Evolutionary conservation across 108 stramenopile species (phyloP).

Genomic region (Nitzschia sp.): DNA sequence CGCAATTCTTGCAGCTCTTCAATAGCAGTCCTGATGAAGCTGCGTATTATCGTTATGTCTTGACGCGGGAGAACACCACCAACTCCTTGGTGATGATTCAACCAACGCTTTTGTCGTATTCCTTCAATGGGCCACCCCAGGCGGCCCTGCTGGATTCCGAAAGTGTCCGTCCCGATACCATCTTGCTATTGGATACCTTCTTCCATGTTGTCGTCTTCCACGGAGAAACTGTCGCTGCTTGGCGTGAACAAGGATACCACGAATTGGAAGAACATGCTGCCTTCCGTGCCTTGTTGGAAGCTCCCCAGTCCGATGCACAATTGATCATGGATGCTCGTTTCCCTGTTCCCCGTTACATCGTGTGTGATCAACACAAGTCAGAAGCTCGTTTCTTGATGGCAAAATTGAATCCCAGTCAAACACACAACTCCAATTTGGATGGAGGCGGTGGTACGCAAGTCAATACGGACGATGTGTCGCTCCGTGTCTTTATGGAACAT

Average conservation of each 20-base stretch:
- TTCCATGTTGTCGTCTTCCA: slow-evolving; percentile 99
- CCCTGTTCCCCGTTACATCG: slow-evolving; percentile 97
- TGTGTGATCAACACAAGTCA: slow-evolving; percentile 98
- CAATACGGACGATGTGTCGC: slow-evolving; percentile 97
- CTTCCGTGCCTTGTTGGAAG: slow-evolving; percentile 89
- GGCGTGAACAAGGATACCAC: slow-evolving; percentile 97
- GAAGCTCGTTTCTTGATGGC: slow-evolving; percentile 99
- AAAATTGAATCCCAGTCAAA: slow-evolving; percentile 95
- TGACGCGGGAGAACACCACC: slow-evolving; percentile 88
- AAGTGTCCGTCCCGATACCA: slow-evolving; percentile 93
- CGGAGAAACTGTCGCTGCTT: slow-evolving; percentile 98
- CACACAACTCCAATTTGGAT: slow-evolving; percentile 88
- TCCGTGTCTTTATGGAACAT: slow-evolving; percentile 99
- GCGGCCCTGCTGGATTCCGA: slow-evolving; percentile 95
- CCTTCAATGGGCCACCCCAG: slow-evolving; percentile 92
- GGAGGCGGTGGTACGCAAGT: slow-evolving; percentile 84
- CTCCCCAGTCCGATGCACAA: slow-evolving; percentile 96
- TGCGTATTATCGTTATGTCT: slow-evolving; percentile 92
- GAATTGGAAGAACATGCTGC: slow-evolving; percentile 96
- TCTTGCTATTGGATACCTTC: slow-evolving; percentile 97
- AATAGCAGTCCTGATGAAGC: slow-evolving; percentile 98
- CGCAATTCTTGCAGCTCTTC: slow-evolving; percentile 95
- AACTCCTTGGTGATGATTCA: slow-evolving; percentile 99
- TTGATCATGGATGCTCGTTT: slow-evolving; percentile 97
- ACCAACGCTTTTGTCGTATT: slow-evolving; percentile 96